Evolutionary conservation across 176 grass and related monocot genomes (phyloP), one percentile per base, ranked within the genome.

Genomic region (Eleusine indica): DNA sequence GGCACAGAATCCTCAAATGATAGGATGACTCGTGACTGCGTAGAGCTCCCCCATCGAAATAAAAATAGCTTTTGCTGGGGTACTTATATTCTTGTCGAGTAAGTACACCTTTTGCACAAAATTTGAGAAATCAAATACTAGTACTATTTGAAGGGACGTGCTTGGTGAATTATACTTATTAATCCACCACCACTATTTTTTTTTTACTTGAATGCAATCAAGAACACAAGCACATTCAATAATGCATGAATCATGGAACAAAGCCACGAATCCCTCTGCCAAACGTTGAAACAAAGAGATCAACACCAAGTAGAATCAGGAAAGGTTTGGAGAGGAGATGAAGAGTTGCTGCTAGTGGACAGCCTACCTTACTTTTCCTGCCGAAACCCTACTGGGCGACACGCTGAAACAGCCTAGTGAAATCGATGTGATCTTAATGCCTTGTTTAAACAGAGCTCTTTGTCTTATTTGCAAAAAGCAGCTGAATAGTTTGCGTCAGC

Each of bases 251-350:
- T 84, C 75, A 32, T 87, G 88, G 80, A 46, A 64, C 51, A 88
- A 88, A 82, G 78, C 82, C 90, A 83, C 62, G 61, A 91, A 88
- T 86, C 90, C 43, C 82, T 91, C 90, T 3, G 51, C 52, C 61
- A 74, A 68, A 67, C 49, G 41, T 49, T 74, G 78, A 84, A 80
- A n/a, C 63, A 41, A 62, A 5, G 41, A 43, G 17, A 69, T 81
- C 54, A 67, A 51, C 73, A 78, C 69, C 75, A 61, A 69, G 52
- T 28, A 48, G 78, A 70, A 80, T 70, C 48, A 70, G 46, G 78
- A 60, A 47, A 82, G 1, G 15, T 57, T 66, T 43, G 41, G 67
- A 47, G 82, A 84, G 9, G 46, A 47, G 73, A 47, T 32, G 76
- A 56, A 67, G 68, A 74, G 35, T 25, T 52, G 76, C 57, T 5